phyloP scores from a whole-genome alignment of 2,329 filamentous ascomycete species.

The Ophiosphaerella korrae region DNA sequence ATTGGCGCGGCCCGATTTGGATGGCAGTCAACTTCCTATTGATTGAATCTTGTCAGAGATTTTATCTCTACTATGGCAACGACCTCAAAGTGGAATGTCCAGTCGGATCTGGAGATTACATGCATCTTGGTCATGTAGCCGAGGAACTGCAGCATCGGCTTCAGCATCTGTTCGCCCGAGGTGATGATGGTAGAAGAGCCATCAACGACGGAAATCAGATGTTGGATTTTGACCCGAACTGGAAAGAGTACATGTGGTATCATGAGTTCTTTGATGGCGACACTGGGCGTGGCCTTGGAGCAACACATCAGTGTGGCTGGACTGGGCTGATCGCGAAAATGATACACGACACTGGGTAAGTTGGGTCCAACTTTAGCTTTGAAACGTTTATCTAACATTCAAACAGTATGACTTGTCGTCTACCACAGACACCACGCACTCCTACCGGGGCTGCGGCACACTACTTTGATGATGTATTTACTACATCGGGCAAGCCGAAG shows the following conservation, averaged over 20 bases:
- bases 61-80: constrained; percentile 94
- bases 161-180: constrained; percentile 86
- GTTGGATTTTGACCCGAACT: constrained; percentile 88
- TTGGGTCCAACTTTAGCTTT: constrained; percentile 11
- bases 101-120: constrained; percentile 88
- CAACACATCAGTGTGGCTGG: constrained; percentile 95
- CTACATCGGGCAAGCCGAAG: constrained; percentile 51
- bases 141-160: constrained; percentile 94
- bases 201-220: constrained; percentile 85
- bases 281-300: constrained; percentile 83
- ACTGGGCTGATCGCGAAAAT: constrained; percentile 93
- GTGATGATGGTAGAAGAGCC: constrained; percentile 83
- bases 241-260: constrained; percentile 95
- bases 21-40: constrained; percentile 94
- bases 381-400: constrained; percentile 51
- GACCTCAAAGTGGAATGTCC: constrained; percentile 90
- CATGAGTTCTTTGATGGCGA: constrained; percentile 98
- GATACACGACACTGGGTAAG: constrained; percentile 96
- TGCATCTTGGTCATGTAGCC: constrained; percentile 93
- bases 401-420: constrained; percentile 32
- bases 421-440: constrained; percentile 86
- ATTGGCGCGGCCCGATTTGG: constrained; percentile 96
- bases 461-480: constrained; percentile 94
- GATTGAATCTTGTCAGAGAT: constrained; percentile 90
- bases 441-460: constrained; percentile 82